phyloP scores from a whole-genome alignment of 495 filamentous ascomycete species.

The Astrocystis sublimbata region DNA sequence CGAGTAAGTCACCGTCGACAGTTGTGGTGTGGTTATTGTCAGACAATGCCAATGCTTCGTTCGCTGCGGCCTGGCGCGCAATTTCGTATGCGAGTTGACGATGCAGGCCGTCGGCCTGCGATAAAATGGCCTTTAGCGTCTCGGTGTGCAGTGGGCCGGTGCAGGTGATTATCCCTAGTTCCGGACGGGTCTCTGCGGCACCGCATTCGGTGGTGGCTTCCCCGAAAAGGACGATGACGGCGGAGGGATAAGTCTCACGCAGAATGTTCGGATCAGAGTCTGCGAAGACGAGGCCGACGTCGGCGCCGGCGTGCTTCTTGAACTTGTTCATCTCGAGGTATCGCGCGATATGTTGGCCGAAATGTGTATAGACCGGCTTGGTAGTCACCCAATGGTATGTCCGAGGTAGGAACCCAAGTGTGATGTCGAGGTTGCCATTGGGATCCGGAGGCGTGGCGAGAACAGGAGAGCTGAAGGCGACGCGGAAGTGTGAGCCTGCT shows the following conservation, averaged over 20 bases:
- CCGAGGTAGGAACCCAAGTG: background rate
- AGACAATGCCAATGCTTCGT: background rate
- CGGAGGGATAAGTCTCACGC: constrained; percentile 7
- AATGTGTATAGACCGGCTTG: background rate
- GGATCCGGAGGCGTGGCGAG: background rate
- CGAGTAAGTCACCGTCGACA: background rate
- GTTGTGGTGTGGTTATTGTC: too few species aligned
- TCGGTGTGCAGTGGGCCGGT: background rate
- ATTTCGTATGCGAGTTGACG: background rate
- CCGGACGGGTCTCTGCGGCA: background rate
- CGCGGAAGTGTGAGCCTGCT: constrained; percentile 1
- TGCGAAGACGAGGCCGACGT: background rate
- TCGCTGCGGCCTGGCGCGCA: background rate
- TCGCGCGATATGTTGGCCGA: background rate
- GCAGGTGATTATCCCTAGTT: background rate
- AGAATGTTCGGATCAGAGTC: background rate
- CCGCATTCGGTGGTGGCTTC: background rate
- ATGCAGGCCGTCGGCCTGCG: background rate
- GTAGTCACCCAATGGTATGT: background rate
- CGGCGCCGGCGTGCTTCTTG: background rate
- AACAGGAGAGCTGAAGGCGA: background rate
- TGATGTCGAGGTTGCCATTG: background rate
- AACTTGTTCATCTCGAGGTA: constrained; percentile 2
- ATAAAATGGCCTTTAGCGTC: background rate
- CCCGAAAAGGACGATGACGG: background rate